These are phyloP conservation scores for Tricholoma hemisulphureum DNA, from an alignment of 768 basidiomycete genomes.

Conservation along the genomic window DNA sequence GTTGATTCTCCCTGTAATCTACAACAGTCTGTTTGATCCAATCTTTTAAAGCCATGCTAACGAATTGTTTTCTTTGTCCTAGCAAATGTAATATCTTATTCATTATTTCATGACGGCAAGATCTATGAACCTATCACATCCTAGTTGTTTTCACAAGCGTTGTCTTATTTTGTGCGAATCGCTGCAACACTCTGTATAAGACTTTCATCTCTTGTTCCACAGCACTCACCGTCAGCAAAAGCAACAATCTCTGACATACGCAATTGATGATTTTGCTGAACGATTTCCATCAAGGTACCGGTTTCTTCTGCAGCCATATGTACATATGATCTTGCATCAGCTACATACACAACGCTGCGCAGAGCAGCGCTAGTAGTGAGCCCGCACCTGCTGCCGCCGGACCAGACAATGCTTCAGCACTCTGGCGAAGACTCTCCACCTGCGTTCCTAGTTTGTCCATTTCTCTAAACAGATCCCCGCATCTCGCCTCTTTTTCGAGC, in stretches of 20 bases:
- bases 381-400: neutral
- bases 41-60: neutral
- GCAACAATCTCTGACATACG: conserved; percentile 10
- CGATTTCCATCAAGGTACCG: conserved; percentile 6
- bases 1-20: neutral
- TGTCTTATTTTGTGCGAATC: neutral
- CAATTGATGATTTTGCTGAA: conserved; percentile 9
- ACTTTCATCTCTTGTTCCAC: neutral
- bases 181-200: neutral
- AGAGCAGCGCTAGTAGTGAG: neutral
- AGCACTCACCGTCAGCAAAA: conserved; percentile 10
- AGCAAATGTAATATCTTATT: no score
- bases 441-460: neutral
- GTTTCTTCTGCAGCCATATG: conserved; percentile 5
- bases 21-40: conserved; percentile 1
- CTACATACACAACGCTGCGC: neutral
- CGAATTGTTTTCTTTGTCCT: no score
- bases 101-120: no score
- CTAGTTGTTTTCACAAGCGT: no score
- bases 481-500: neutral
- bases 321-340: conserved; percentile 1
- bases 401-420: neutral
- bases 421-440: neutral
- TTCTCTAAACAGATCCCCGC: neutral
- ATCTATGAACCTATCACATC: no score